A percentile compares a stretch with the other conserved stretches of the same genome.
These are phyloP conservation scores for Astragalus membranaceus DNA, from an alignment of 306 rosid species.

Conservation along the genomic window DNA sequence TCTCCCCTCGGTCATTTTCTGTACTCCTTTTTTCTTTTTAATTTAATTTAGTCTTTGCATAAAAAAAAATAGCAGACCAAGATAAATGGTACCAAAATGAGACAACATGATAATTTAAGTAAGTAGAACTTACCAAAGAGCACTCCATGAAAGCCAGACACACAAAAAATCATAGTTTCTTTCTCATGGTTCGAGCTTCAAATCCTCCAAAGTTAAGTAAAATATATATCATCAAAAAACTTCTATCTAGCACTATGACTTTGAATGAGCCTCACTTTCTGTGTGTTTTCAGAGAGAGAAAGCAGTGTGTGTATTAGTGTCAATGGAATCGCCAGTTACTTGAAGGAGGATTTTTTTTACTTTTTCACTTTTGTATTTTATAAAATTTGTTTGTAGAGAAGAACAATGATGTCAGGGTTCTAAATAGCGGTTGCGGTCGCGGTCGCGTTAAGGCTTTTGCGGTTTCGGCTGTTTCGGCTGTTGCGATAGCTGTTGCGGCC, in stretches of 20 bases:
- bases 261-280: neutral
- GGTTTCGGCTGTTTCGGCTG: too few species aligned
- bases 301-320: neutral
- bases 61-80: constrained; percentile 27
- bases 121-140: constrained; percentile 40
- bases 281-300: neutral
- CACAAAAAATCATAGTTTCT: constrained; percentile 37
- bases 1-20: too few species aligned
- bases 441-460: too few species aligned
- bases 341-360: constrained; percentile 33
- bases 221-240: too few species aligned
- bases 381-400: constrained; percentile 12
- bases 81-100: neutral
- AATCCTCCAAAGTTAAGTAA: constrained; percentile 3
- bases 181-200: constrained; percentile 33
- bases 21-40: too few species aligned
- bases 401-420: too few species aligned
- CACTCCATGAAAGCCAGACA: constrained; percentile 36
- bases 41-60: too few species aligned
- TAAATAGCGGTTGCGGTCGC: too few species aligned
- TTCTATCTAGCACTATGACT: neutral
- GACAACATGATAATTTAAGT: neutral
- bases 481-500: too few species aligned
- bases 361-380: constrained; percentile 28
- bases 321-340: constrained; percentile 64